phyloP scores from a whole-genome alignment of 2,329 filamentous ascomycete species.

The Neonectria neomacrospora region DNA sequence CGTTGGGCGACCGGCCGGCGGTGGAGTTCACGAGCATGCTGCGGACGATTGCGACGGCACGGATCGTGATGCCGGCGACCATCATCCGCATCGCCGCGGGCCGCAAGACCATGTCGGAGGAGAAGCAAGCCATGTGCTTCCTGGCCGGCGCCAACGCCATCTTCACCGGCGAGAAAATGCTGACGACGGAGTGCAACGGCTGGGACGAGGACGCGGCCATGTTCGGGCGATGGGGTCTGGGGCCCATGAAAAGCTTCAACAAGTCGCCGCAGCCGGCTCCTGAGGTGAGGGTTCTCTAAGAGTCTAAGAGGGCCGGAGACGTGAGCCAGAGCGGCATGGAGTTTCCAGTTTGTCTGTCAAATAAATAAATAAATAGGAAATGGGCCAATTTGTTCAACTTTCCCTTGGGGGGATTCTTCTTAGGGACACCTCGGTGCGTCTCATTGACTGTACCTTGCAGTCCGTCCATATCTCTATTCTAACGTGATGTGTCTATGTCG shows the following conservation, averaged over 20 bases:
- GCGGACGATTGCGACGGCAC: constrained; percentile 84
- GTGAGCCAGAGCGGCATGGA: neutral
- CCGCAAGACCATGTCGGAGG: constrained; percentile 84
- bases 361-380: neutral
- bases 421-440: neutral
- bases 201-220: constrained; percentile 90
- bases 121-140: constrained; percentile 90
- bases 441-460: neutral
- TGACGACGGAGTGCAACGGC: constrained; percentile 90
- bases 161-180: constrained; percentile 95
- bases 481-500: neutral
- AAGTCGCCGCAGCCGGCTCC: constrained; percentile 46
- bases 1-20: constrained; percentile 78
- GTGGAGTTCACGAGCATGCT: constrained; percentile 83
- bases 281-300: constrained; percentile 42
- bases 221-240: constrained; percentile 84
- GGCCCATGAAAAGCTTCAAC: constrained; percentile 74
- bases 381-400: neutral
- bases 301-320: neutral
- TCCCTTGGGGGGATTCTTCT: neutral
- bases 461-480: neutral
- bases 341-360: neutral
- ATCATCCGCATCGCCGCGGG: constrained; percentile 90
- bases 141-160: constrained; percentile 94
- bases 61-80: constrained; percentile 83